phyloP scores from a whole-genome alignment of 441 rosid species.

The Codiaeum variegatum region DNA sequence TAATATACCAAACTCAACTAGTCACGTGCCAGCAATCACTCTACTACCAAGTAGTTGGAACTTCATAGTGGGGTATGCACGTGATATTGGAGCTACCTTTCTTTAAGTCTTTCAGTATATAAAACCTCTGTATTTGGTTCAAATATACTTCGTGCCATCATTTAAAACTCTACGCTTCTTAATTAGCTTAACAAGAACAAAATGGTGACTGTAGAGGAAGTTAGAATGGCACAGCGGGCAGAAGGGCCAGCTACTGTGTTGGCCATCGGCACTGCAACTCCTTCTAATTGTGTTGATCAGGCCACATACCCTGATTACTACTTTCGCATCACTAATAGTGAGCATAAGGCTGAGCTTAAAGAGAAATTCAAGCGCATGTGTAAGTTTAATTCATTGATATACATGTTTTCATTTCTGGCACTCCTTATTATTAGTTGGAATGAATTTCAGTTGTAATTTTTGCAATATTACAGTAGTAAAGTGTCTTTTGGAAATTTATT shows the following conservation, averaged over 20 bases:
- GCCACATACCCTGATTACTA: slow-evolving; percentile 36
- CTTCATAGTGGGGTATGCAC: slow-evolving; percentile 1
- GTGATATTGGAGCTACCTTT: slow-evolving; percentile 19
- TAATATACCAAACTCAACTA: neutral
- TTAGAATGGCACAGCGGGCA: slow-evolving; percentile 36
- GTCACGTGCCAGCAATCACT: slow-evolving; percentile 24
- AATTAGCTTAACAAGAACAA: neutral
- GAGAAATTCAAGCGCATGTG: slow-evolving; percentile 47
- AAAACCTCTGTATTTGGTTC: neutral
- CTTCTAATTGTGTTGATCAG: slow-evolving; percentile 34
- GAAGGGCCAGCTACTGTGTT: slow-evolving; percentile 38
- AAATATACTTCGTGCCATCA: neutral
- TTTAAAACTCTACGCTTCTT: neutral
- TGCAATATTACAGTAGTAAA: neutral
- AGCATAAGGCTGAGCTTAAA: slow-evolving; percentile 39
- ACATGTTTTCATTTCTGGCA: neutral
- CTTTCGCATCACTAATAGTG: slow-evolving; percentile 41
- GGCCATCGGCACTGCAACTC: slow-evolving; percentile 43
- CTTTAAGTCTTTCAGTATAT: neutral
- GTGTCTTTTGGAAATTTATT: neutral
- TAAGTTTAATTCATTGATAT: slow-evolving; percentile 13
- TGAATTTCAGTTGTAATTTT: neutral
- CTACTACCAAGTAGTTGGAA: neutral
- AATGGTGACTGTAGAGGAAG: slow-evolving; percentile 40
- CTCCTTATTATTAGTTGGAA: neutral